Evolutionary conservation across 495 filamentous ascomycete genomes (phyloP), one percentile per base, ranked within the genome.

Genomic region (Hypoxylon intermedium): DNA sequence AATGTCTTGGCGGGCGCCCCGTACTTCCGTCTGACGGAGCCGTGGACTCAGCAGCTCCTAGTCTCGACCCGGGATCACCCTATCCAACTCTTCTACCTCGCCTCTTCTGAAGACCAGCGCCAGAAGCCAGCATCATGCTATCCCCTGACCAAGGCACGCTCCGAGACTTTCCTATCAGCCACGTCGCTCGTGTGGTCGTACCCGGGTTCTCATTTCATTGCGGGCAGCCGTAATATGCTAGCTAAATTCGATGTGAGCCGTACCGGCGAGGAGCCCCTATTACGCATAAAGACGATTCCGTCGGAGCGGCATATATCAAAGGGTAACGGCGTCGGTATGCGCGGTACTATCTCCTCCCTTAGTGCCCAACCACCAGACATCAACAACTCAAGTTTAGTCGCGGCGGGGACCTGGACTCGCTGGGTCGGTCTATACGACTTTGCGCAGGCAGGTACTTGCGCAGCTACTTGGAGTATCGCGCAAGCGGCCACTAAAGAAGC

Each of bases 401-500:
- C 90, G 2, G 92, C 90, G 0, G 94, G 92, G 0, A 97, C 92
- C 1, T 89, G 89, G 71, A 88, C 86, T 5, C 73, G 93, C 11
- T 81, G 85, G 60, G 66, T 97, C 30, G 91, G 87, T 0, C 73
- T 97, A 2, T 97, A 96, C 68, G 90, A 86, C 58, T 73, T 82
- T 1, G 79, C 84, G 43, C 85, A 89, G 1, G 72, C 79, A 2
- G 91, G 88, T 0, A 82, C 85, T 9, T 81, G 82, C 40, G 78
- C 92, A 11, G 86, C 89, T 0, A 85, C 85, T 2, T 96, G 91
- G 76, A 74, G 74, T 11, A 63, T 84, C 18, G 69, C 71, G 4
- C 55, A 79, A 3, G 80, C 77, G 0, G 74, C 71, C 11, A 63
- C 63, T 9, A 60, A 73, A 13, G 67, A 62, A 0, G 49, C 53